Percentiles rank a stretch among this genome's conserved stretches.
These are phyloP conservation scores for Cercospora janseana DNA, from an alignment of 2,329 filamentous ascomycete genomes.

Conservation along the genomic window DNA sequence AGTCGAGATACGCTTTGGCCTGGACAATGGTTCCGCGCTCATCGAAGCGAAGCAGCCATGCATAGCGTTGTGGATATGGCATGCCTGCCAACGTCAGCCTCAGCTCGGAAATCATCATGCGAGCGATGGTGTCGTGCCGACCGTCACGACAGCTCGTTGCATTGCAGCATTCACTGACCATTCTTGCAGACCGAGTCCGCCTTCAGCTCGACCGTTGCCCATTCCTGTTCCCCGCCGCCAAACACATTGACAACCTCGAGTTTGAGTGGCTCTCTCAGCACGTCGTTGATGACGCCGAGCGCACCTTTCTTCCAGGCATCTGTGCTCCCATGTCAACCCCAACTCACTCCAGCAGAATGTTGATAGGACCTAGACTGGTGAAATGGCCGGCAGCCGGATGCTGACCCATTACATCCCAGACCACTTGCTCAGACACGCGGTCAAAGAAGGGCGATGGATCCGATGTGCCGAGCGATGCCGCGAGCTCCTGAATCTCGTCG, in stretches of 20 bases:
- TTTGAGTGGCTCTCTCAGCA: slow-evolving; percentile 27
- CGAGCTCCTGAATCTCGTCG: slow-evolving; percentile 27
- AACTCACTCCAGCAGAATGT: not conserved
- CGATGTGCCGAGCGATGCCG: slow-evolving; percentile 24
- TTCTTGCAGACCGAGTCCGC: slow-evolving; percentile 33
- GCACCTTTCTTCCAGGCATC: slow-evolving; percentile 33
- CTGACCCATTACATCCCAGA: slow-evolving; percentile 34
- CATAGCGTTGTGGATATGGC: slow-evolving; percentile 32
- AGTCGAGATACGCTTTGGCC: slow-evolving; percentile 31
- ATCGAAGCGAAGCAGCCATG: slow-evolving; percentile 33
- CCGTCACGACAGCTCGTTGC: too few relatives aligned
- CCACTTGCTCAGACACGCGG: slow-evolving; percentile 30
- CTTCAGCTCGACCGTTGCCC: slow-evolving; percentile 33
- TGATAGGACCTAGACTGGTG: slow-evolving; percentile 24
- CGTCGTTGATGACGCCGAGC: slow-evolving; percentile 27
- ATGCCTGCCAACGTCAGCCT: too few relatives aligned
- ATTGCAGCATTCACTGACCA: slow-evolving; percentile 19
- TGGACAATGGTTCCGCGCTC: slow-evolving; percentile 31
- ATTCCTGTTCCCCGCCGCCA: slow-evolving; percentile 30
- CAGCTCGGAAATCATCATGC: too few relatives aligned
- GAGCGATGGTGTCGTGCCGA: too few relatives aligned
- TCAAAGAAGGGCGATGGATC: slow-evolving; percentile 32
- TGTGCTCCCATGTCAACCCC: slow-evolving; percentile 1
- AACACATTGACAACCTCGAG: slow-evolving; percentile 32
- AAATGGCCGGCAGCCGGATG: slow-evolving; percentile 32